Evolutionary conservation across 2,329 filamentous ascomycete species (phyloP).

Genomic region (Nigrograna mackinnonii): DNA sequence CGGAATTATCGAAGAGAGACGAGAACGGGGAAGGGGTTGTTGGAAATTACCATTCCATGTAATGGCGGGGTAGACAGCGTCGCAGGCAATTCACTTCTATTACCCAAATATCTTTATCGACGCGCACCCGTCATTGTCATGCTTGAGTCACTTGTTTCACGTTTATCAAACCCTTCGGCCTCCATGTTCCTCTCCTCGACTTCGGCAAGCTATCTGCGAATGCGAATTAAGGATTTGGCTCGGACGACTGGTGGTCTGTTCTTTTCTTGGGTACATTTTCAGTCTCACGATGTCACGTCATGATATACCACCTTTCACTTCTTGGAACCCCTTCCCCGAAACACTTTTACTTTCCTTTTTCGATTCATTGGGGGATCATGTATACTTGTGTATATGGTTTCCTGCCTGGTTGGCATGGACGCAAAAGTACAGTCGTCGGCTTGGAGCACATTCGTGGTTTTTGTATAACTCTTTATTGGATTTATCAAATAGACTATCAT

Average conservation of each 20-base stretch:
- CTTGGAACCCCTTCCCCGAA: too few relatives aligned
- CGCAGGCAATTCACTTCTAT: slow-evolving; percentile 40
- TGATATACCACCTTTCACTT: slow-evolving; percentile 33
- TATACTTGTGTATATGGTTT: too few relatives aligned
- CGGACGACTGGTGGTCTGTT: slow-evolving; percentile 12
- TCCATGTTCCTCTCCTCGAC: slow-evolving; percentile 4
- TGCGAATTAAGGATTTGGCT: not conserved
- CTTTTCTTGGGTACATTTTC: slow-evolving; percentile 21
- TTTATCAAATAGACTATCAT: too few relatives aligned
- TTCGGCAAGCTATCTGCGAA: not conserved
- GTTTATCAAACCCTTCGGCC: slow-evolving; percentile 1
- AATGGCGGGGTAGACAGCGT: slow-evolving; percentile 42
- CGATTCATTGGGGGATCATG: slow-evolving; percentile 1
- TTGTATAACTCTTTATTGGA: too few relatives aligned
- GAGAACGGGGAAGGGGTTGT: slow-evolving; percentile 5
- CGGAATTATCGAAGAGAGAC: slow-evolving; percentile 27
- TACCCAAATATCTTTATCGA: slow-evolving; percentile 18
- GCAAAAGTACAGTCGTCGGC: too few relatives aligned
- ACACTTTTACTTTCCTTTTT: too few relatives aligned
- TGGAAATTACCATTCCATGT: slow-evolving; percentile 28
- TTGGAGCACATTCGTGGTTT: too few relatives aligned
- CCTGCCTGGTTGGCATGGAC: too few relatives aligned
- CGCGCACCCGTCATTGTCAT: slow-evolving; percentile 23
- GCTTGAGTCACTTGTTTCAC: slow-evolving; percentile 23
- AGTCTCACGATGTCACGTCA: slow-evolving; percentile 34